Evolutionary conservation across 2,329 filamentous ascomycete genomes (phyloP).

Genomic region (Diaporthe sp.): DNA sequence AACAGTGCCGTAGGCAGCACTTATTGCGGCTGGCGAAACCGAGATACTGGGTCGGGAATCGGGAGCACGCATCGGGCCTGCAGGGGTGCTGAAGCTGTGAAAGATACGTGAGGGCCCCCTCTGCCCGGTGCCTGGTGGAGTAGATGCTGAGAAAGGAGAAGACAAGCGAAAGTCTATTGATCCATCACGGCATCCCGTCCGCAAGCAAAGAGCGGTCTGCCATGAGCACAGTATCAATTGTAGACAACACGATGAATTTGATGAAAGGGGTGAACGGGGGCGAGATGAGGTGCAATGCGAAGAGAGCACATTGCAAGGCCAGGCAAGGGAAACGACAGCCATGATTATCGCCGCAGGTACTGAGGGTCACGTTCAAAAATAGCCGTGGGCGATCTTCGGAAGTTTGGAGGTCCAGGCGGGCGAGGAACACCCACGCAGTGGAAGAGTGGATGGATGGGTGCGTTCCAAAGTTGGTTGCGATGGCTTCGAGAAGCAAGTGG

Average conservation of each 20-base stretch:
- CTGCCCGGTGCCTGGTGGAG: neutral
- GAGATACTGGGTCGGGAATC: constrained; percentile 31
- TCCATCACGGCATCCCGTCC: constrained; percentile 8
- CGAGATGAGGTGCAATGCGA: neutral
- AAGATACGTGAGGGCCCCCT: constrained; percentile 9
- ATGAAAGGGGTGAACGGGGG: neutral
- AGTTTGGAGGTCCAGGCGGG: neutral
- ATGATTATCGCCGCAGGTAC: neutral
- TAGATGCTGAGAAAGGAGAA: constrained; percentile 21
- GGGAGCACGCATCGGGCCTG: constrained; percentile 1
- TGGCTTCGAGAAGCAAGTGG: constrained; percentile 25
- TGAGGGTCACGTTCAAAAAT: constrained; percentile 12
- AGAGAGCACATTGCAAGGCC: neutral
- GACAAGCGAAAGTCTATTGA: constrained; percentile 26
- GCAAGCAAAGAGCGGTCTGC: constrained; percentile 15
- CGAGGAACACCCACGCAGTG: constrained; percentile 1
- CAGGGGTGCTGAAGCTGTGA: neutral
- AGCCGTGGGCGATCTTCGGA: constrained; percentile 1
- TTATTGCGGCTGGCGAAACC: constrained; percentile 15
- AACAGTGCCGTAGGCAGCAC: neutral
- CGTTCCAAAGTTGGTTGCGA: neutral
- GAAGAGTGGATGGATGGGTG: neutral
- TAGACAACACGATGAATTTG: neutral
- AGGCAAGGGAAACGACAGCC: neutral
- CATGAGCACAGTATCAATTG: neutral